These are phyloP conservation scores for Davidsoniella neocaledoniae DNA, from an alignment of 2,329 filamentous ascomycete species.

Conservation along the genomic window DNA sequence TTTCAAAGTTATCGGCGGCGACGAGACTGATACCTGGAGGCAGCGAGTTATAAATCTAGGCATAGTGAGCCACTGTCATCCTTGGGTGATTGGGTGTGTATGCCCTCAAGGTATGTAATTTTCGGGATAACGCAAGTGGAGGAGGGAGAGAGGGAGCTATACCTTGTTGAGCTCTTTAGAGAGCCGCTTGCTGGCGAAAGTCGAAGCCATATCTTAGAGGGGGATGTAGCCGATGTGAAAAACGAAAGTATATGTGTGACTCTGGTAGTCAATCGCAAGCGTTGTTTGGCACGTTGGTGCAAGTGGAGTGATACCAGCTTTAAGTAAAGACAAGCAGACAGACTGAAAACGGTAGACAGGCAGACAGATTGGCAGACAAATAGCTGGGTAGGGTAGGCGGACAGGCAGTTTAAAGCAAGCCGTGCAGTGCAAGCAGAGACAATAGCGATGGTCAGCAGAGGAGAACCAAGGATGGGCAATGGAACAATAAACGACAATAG, in stretches of 20 bases:
- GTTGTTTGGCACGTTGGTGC: neutral
- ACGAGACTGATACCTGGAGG: constrained; percentile 63
- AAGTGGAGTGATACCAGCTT: neutral
- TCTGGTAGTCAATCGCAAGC: neutral
- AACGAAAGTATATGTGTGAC: neutral
- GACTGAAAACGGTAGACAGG: too few relatives aligned
- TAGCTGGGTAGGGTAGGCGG: too few relatives aligned
- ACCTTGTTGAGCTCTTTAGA: constrained; percentile 44
- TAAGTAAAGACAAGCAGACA: too few relatives aligned
- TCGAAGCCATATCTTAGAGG: constrained; percentile 16
- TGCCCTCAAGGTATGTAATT: neutral
- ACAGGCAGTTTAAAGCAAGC: too few relatives aligned
- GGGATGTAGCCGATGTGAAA: too few relatives aligned
- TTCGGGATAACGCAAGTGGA: too few relatives aligned
- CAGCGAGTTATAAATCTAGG: constrained; percentile 35
- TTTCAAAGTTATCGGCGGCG: constrained; percentile 63
- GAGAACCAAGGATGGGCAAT: too few relatives aligned
- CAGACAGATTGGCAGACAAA: too few relatives aligned
- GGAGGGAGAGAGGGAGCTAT: constrained; percentile 5
- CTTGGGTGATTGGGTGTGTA: neutral
- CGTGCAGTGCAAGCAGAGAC: too few relatives aligned
- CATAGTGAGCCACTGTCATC: too few relatives aligned
- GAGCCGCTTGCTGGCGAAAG: constrained; percentile 38
- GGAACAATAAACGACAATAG: too few relatives aligned
- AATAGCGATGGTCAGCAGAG: too few relatives aligned